phyloP scores from a whole-genome alignment of 2,329 filamentous ascomycete genomes.

The Keithomyces neogunnii region DNA sequence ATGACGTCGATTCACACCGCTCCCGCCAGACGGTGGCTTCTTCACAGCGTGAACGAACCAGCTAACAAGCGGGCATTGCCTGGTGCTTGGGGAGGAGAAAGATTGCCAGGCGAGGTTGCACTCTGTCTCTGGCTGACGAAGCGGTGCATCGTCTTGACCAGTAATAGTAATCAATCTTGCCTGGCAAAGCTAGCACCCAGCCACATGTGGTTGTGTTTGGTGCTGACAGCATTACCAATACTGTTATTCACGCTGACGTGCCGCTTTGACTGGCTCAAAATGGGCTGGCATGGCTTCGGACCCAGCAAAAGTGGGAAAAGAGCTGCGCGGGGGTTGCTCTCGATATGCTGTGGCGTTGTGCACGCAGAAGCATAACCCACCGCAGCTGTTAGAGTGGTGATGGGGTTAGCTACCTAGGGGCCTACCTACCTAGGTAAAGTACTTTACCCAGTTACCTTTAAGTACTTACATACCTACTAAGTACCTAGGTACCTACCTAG shows the following conservation, averaged over 20 bases:
- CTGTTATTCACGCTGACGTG: background rate
- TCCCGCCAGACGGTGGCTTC: too few relatives aligned
- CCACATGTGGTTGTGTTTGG: background rate
- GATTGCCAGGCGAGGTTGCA: background rate
- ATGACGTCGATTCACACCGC: too few relatives aligned
- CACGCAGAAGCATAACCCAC: too few relatives aligned
- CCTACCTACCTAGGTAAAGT: too few relatives aligned
- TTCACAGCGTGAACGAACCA: too few relatives aligned
- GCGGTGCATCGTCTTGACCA: background rate
- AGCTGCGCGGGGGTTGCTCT: too few relatives aligned
- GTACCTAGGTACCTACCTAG: too few relatives aligned
- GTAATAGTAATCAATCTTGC: background rate
- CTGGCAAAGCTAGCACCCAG: background rate
- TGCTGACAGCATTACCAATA: background rate
- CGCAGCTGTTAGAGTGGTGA: too few relatives aligned
- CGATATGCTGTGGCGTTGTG: too few relatives aligned
- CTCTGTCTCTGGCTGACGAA: background rate
- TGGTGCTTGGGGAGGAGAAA: background rate
- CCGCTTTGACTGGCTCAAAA: background rate
- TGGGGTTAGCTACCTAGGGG: too few relatives aligned
- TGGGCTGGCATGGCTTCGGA: background rate
- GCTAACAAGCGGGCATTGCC: background rate
- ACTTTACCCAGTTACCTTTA: too few relatives aligned
- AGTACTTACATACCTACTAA: too few relatives aligned
- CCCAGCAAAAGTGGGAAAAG: background rate